Base-by-base conservation (phyloP, 176 grass and related monocot species). In the Oryza longistaminata region DNA sequence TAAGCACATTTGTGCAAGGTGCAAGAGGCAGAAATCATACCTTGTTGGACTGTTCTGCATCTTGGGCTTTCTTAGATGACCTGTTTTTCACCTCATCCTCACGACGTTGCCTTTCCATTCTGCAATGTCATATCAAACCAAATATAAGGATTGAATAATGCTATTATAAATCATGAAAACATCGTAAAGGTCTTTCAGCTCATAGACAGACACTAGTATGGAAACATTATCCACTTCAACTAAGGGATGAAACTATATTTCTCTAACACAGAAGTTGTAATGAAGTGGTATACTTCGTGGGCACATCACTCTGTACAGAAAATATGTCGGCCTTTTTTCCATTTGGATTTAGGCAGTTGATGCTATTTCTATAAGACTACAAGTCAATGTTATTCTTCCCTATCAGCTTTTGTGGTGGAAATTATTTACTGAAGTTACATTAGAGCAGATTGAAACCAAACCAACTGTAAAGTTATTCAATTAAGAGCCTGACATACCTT, bases 21-120 rank as follows among this genome's bases (percentile, higher is more conserved):
- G 64, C 65, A 93, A 81, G 26, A 85, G 21, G 68, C 25, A 85
- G 9, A 89, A 55, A 14, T 35, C 73, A 67, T 82, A 96, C 94
- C 87, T 82, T 94, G 25, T 93, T 93, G 42, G 92, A 74, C 52
- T 91, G 80, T 25, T 97, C 92, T 80, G 94, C 81, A 43, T 97
- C 94, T 44, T 97, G 92, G 49, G 77, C 92, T 85, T 92, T 94
- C 86, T 94, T 97, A 35, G 92, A 94, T 81, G 94, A 92, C 82
- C 88, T 89, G 82, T 80, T 77, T 74, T 81, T 97, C 58, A 97
- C 64, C 84, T 97, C 94, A 64, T 97, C 94, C 83, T 97, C 94
- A 37, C 86, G 88, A 43, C 90, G 92, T 48, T 94, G 94, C 73
- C 94, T 91, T 69, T 97, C 94, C 90, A 97, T 97, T 80, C 94